These are phyloP conservation scores for Colletotrichum ledebouriae DNA, from an alignment of 2,329 filamentous ascomycete genomes.

Conservation along the genomic window DNA sequence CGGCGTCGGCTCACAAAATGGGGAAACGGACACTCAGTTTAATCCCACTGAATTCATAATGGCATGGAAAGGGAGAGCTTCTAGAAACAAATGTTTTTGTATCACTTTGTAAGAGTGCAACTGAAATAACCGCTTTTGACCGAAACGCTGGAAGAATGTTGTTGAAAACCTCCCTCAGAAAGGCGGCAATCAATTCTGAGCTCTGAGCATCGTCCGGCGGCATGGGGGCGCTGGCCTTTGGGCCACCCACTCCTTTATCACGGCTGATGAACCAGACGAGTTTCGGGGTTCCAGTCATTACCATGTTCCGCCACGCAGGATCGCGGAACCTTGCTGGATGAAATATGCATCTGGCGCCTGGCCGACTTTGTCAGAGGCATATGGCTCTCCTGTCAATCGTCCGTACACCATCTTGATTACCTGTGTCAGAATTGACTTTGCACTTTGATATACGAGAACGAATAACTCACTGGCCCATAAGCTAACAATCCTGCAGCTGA, in stretches of 20 bases:
- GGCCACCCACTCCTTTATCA: conserved; percentile 2
- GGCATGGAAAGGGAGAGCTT: background rate
- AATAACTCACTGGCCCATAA: background rate
- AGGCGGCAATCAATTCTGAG: background rate
- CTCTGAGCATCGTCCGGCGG: conserved; percentile 2
- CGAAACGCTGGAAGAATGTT: background rate
- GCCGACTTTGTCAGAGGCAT: conserved; percentile 17
- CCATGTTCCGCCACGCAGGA: conserved; percentile 7
- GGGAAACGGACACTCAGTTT: background rate
- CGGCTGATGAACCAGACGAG: conserved; percentile 23
- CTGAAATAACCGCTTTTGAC: background rate
- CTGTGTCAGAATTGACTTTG: background rate
- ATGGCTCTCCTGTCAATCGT: background rate
- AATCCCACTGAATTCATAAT: no score
- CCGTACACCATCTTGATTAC: conserved; percentile 1
- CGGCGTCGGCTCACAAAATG: background rate
- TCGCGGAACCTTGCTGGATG: conserved; percentile 9
- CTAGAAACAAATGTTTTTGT: background rate
- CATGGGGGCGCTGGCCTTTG: conserved; percentile 43
- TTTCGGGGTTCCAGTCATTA: conserved; percentile 21
- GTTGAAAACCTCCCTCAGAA: conserved; percentile 6
- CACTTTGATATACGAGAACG: background rate
- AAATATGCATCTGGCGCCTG: conserved; percentile 3
- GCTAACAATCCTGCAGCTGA: background rate
- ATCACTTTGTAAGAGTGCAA: no score